Evolutionary conservation across 257 asterid genomes (phyloP).

Genomic region (Plectranthus barbatus): DNA sequence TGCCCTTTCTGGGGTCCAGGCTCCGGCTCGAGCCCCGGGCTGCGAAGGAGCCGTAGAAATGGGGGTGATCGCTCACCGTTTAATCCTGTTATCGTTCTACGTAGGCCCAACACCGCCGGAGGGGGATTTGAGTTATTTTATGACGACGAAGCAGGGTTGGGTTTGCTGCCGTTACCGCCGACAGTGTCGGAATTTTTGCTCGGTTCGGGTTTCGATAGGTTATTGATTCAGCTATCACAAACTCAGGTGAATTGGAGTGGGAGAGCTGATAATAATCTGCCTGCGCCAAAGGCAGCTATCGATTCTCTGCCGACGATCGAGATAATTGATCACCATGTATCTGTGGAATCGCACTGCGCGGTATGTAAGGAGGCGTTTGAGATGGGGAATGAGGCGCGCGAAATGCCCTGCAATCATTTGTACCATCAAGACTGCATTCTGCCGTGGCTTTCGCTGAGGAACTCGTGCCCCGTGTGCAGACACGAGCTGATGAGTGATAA

Average conservation of each 20-base stretch:
- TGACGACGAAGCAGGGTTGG: conserved; percentile 84
- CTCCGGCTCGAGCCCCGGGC: conserved; percentile 45
- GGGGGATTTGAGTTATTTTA: conserved; percentile 66
- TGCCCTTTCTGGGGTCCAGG: conserved; percentile 23
- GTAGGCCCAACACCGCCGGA: conserved; percentile 43
- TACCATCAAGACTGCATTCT: conserved; percentile 79
- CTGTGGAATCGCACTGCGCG: conserved; percentile 59
- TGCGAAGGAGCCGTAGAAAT: conserved; percentile 57
- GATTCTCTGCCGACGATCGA: conserved; percentile 67
- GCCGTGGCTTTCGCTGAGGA: conserved; percentile 70
- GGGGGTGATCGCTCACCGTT: conserved; percentile 77
- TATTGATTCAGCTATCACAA: conserved; percentile 63
- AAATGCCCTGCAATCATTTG: conserved; percentile 86
- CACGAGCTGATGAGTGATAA: conserved; percentile 56
- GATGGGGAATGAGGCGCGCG: conserved; percentile 57
- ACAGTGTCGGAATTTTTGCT: conserved; percentile 72
- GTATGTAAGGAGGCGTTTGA: conserved; percentile 81
- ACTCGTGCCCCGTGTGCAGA: conserved; percentile 86
- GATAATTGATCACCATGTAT: conserved; percentile 37
- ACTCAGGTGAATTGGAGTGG: conserved; percentile 68
- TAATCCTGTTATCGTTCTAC: conserved; percentile 81
- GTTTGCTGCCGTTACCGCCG: conserved; percentile 62
- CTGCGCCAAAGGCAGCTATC: conserved; percentile 75
- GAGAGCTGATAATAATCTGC: conserved; percentile 53
- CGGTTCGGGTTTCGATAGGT: conserved; percentile 83